These are phyloP conservation scores for Heterococcus sp. DNA, from an alignment of 108 stramenopile genomes.

Conservation along the genomic window DNA sequence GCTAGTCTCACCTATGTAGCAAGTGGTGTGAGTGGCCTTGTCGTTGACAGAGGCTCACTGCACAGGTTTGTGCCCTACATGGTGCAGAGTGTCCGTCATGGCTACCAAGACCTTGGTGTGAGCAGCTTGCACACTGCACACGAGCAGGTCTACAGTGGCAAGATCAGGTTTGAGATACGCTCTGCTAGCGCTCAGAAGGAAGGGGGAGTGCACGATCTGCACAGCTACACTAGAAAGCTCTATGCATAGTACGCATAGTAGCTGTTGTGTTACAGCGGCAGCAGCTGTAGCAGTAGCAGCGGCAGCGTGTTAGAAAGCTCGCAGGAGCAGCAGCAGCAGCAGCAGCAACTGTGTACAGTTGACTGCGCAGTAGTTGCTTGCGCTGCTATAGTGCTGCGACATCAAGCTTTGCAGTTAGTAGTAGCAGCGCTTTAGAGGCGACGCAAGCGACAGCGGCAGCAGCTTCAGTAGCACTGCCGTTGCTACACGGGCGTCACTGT, in stretches of 20 bases:
- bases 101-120: slow-evolving; percentile 60
- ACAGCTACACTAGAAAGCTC: slow-evolving; percentile 60
- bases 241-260: slow-evolving; percentile 4
- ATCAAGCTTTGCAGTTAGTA: too few relatives aligned
- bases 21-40: slow-evolving; percentile 95
- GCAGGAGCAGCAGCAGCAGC: neutral
- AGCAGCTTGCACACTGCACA: slow-evolving; percentile 35
- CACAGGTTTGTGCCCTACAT: slow-evolving; percentile 36
- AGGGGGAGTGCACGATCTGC: slow-evolving; percentile 95
- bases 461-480: too few relatives aligned
- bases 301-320: neutral
- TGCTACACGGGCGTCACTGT: too few relatives aligned
- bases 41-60: slow-evolving; percentile 94
- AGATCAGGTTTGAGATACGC: slow-evolving; percentile 86
- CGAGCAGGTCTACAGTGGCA: slow-evolving; percentile 74
- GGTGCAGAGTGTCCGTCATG: slow-evolving; percentile 28
- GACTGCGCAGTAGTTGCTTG: too few relatives aligned
- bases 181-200: slow-evolving; percentile 97
- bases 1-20: slow-evolving; percentile 48
- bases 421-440: too few relatives aligned
- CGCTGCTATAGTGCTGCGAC: too few relatives aligned
- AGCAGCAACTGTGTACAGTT: neutral
- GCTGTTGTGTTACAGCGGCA: neutral
- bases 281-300: neutral
- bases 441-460: too few relatives aligned